Evolutionary conservation across 306 rosid species (phyloP).

Genomic region (Ceratonia siliqua): DNA sequence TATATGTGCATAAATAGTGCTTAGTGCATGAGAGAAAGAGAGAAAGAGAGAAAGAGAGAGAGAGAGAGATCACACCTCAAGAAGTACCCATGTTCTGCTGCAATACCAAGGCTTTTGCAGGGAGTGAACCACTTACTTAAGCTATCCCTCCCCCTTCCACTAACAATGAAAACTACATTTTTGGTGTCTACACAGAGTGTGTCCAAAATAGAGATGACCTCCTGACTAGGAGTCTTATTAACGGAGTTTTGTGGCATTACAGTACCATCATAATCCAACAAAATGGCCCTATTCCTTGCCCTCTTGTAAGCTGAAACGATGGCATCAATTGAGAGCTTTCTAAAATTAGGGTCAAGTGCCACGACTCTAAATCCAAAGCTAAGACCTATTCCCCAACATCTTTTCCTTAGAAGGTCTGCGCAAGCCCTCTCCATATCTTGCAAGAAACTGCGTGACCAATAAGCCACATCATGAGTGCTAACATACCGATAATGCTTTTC

Average conservation of each 20-base stretch:
- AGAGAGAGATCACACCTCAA: slow-evolving; percentile 54
- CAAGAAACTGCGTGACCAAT: slow-evolving; percentile 82
- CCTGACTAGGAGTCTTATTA: slow-evolving; percentile 60
- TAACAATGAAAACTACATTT: slow-evolving; percentile 78
- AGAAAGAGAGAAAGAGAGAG: neutral
- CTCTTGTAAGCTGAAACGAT: slow-evolving; percentile 60
- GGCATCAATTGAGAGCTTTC: slow-evolving; percentile 67
- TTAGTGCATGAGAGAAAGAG: no score
- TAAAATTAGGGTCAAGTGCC: slow-evolving; percentile 81
- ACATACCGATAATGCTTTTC: slow-evolving; percentile 81
- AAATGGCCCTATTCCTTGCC: slow-evolving; percentile 66
- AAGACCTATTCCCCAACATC: slow-evolving; percentile 80
- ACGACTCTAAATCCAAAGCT: slow-evolving; percentile 82
- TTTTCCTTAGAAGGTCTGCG: slow-evolving; percentile 64
- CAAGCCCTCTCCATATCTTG: slow-evolving; percentile 87
- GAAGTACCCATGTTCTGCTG: slow-evolving; percentile 83
- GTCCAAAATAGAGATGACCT: slow-evolving; percentile 62
- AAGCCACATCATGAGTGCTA: slow-evolving; percentile 74
- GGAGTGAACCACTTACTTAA: slow-evolving; percentile 71
- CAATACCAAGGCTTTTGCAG: slow-evolving; percentile 71
- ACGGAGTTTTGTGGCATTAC: slow-evolving; percentile 79
- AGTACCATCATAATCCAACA: slow-evolving; percentile 85
- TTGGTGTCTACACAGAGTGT: slow-evolving; percentile 59
- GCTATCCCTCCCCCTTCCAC: slow-evolving; percentile 75
- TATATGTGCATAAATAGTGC: neutral